Percentiles rank a stretch among this genome's conserved stretches.
Evolutionary conservation across 805 yeast species (phyloP).

Genomic region (Kazachstania africana): DNA sequence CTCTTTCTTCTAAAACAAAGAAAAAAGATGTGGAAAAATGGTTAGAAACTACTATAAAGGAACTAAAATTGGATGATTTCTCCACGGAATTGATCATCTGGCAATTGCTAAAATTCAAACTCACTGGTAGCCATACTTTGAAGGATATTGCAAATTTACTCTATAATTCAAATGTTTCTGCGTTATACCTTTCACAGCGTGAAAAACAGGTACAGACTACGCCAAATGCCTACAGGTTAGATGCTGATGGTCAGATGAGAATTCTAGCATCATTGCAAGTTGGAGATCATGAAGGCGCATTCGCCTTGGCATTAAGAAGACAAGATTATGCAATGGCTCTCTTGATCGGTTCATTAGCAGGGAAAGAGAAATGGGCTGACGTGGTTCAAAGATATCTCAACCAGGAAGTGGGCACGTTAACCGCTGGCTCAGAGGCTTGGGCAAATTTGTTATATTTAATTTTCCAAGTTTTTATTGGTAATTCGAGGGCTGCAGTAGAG

Average conservation of each 20-base stretch:
- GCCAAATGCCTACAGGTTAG: slow-evolving; percentile 33
- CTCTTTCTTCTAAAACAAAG: slow-evolving; percentile 46
- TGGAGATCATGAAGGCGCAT: slow-evolving; percentile 60
- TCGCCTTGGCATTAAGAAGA: slow-evolving; percentile 46
- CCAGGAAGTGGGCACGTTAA: slow-evolving; percentile 33
- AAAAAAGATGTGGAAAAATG: slow-evolving; percentile 62
- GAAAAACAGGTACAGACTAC: slow-evolving; percentile 3
- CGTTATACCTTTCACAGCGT: slow-evolving; percentile 17
- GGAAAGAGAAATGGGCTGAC: slow-evolving; percentile 46
- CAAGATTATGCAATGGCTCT: slow-evolving; percentile 73
- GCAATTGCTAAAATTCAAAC: slow-evolving; percentile 17
- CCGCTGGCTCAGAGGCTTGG: slow-evolving; percentile 20
- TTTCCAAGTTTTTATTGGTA: slow-evolving; percentile 56
- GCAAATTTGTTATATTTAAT: slow-evolving; percentile 38
- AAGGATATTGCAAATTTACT: slow-evolving; percentile 26
- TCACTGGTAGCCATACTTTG: slow-evolving; percentile 16
- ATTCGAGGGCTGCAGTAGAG: slow-evolving; percentile 39
- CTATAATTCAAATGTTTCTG: slow-evolving; percentile 22
- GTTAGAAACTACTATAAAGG: slow-evolving; percentile 32
- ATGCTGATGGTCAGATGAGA: slow-evolving; percentile 19
- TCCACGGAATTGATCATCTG: slow-evolving; percentile 15
- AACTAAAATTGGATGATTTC: slow-evolving; percentile 11
- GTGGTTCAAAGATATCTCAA: slow-evolving; percentile 48
- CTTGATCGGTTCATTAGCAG: slow-evolving; percentile 52
- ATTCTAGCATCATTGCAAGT: slow-evolving; percentile 33